These are phyloP conservation scores for Botrytis porri DNA, from an alignment of 2,329 filamentous ascomycete genomes.

Conservation along the genomic window DNA sequence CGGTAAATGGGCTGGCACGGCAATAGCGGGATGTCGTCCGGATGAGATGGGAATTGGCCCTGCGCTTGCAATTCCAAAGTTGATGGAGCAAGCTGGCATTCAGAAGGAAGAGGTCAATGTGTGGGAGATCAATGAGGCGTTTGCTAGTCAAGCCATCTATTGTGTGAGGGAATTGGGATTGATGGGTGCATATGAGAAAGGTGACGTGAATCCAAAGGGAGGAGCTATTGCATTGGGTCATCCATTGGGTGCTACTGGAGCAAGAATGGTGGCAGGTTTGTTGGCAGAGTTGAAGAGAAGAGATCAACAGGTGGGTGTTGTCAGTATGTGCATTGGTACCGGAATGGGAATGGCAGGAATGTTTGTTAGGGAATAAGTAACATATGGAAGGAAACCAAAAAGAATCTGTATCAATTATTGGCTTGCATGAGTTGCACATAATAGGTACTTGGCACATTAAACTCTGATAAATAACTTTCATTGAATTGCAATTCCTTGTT, in stretches of 20 bases:
- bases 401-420: no score
- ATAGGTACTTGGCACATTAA: not conserved
- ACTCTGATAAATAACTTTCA: not conserved
- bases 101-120: constrained; percentile 67
- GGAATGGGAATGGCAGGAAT: constrained; percentile 74
- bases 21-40: constrained; percentile 73
- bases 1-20: constrained; percentile 76
- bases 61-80: constrained; percentile 77
- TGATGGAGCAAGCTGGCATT: constrained; percentile 69
- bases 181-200: constrained; percentile 57
- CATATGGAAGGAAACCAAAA: no score
- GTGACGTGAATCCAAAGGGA: constrained; percentile 84
- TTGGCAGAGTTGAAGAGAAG: constrained; percentile 65
- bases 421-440: not conserved
- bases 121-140: constrained; percentile 93
- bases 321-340: constrained; percentile 87
- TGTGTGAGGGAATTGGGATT: constrained; percentile 69
- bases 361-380: constrained; percentile 60
- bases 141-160: constrained; percentile 65
- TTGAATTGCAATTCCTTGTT: not conserved
- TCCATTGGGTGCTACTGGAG: constrained; percentile 84
- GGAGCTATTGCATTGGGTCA: constrained; percentile 94
- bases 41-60: constrained; percentile 96
- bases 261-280: constrained; percentile 67
- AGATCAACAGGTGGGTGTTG: constrained; percentile 72